Conservation (phyloP, 768 basidiomycete species). For the Pisolithus orientalis region DNA sequence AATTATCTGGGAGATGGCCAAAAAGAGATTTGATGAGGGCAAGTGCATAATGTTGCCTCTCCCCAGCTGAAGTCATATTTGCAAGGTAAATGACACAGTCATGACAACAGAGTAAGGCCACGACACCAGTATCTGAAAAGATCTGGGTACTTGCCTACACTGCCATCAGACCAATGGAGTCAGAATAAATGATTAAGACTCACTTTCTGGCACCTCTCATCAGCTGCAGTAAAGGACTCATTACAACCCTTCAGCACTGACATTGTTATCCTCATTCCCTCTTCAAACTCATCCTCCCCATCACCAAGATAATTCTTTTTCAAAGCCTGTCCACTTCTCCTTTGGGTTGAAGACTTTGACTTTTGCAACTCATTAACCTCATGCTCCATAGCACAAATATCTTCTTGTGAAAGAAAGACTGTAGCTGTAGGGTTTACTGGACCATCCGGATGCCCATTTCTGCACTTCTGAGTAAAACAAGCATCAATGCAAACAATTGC, state of each 20-base stretch:
- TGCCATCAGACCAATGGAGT: too few species aligned
- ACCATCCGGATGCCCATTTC: conserved; percentile 5
- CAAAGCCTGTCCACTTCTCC: background rate
- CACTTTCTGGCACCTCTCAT: too few species aligned
- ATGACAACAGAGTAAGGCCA: too few species aligned
- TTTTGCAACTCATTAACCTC: background rate
- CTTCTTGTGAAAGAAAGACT: conserved; percentile 15
- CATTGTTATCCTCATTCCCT: conserved; percentile 17
- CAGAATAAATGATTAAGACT: too few species aligned
- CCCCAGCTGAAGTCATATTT: too few species aligned
- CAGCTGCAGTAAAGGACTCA: background rate
- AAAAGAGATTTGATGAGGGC: too few species aligned
- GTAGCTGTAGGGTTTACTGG: conserved; percentile 10
- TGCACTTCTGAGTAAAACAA: conserved; percentile 30
- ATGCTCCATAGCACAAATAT: background rate
- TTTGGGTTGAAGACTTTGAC: background rate
- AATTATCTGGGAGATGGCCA: too few species aligned
- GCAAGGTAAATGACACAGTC: too few species aligned
- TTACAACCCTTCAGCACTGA: conserved; percentile 28
- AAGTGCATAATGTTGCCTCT: too few species aligned
- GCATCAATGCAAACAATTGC: conserved; percentile 28
- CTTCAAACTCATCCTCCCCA: too few species aligned
- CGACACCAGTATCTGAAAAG: too few species aligned
- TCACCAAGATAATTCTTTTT: background rate
- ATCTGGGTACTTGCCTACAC: too few species aligned